Percentiles rank a stretch among this genome's conserved stretches.
phyloP scores from a whole-genome alignment of 768 basidiomycete species.

The Mycena belliarum region DNA sequence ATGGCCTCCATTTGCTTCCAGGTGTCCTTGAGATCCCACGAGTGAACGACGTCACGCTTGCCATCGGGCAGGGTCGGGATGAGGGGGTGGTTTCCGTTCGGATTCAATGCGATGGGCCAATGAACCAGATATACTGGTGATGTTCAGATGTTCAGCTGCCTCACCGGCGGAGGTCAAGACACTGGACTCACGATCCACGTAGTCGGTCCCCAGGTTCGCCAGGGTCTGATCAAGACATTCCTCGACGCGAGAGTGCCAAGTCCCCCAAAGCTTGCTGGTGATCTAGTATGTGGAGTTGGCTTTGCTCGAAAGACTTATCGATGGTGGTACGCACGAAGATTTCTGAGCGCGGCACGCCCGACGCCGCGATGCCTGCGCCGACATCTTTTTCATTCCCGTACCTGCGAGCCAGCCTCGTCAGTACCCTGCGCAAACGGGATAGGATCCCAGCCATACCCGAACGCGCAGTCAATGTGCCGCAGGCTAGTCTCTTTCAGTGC shows the following conservation, averaged over 20 bases:
- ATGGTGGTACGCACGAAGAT: conserved; percentile 43
- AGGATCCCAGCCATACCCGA: background rate
- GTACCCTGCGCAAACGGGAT: background rate
- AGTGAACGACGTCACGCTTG: conserved; percentile 64
- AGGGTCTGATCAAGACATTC: conserved; percentile 76
- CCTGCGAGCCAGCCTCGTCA: background rate
- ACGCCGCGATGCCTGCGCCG: conserved; percentile 74
- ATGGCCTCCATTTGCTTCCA: conserved; percentile 86
- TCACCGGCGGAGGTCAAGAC: too few species aligned
- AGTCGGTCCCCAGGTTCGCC: conserved; percentile 77
- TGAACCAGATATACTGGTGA: conserved; percentile 65
- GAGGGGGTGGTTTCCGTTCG: conserved; percentile 61
- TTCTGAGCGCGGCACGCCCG: conserved; percentile 76
- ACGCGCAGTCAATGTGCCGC: conserved; percentile 75
- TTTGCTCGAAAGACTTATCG: background rate
- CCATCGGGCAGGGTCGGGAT: conserved; percentile 64
- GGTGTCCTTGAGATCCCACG: conserved; percentile 69
- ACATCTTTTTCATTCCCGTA: conserved; percentile 84
- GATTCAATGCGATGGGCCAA: conserved; percentile 80
- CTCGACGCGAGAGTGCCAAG: conserved; percentile 71
- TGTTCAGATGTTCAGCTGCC: background rate
- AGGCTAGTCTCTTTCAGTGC: conserved; percentile 78
- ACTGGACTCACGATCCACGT: conserved; percentile 69
- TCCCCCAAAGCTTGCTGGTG: conserved; percentile 71
- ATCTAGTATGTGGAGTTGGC: conserved; percentile 44